Evolutionary conservation across 2,329 filamentous ascomycete genomes (phyloP).

Genomic region (Exophiala oligosperma): DNA sequence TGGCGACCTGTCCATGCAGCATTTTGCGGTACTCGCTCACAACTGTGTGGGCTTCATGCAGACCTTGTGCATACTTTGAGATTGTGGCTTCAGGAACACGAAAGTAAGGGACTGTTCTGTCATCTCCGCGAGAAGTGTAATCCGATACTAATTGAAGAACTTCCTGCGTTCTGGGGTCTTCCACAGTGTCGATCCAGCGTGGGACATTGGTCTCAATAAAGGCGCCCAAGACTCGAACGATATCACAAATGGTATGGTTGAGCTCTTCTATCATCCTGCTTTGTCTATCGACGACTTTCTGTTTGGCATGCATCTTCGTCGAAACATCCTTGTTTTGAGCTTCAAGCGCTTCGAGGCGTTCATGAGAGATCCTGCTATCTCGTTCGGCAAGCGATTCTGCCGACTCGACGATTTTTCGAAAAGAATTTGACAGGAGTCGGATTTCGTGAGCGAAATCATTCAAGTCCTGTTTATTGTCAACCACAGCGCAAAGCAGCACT

Average conservation of each 20-base stretch:
- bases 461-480: slow-evolving; percentile 19
- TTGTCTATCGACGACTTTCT: slow-evolving; percentile 17
- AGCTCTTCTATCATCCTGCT: slow-evolving; percentile 14
- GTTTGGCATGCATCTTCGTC: slow-evolving; percentile 12
- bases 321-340: slow-evolving; percentile 11
- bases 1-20: slow-evolving; percentile 10
- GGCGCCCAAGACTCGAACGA: slow-evolving; percentile 19
- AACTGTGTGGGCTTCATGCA: slow-evolving; percentile 9
- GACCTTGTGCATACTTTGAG: slow-evolving; percentile 3
- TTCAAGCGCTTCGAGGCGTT: slow-evolving; percentile 20
- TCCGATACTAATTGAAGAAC: slow-evolving; percentile 23
- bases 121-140: slow-evolving; percentile 7
- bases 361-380: slow-evolving; percentile 10
- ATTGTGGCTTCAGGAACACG: slow-evolving; percentile 21
- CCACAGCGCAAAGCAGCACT: neutral
- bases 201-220: slow-evolving; percentile 21
- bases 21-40: slow-evolving; percentile 19
- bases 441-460: slow-evolving; percentile 12
- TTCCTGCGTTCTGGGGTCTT: slow-evolving; percentile 18
- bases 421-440: slow-evolving; percentile 16
- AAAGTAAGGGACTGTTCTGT: slow-evolving; percentile 9
- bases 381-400: slow-evolving; percentile 24
- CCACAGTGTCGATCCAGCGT: slow-evolving; percentile 5
- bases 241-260: slow-evolving; percentile 16
- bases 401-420: slow-evolving; percentile 19